Evolutionary conservation across 192 early-diverging fungal species (phyloP).

Genomic region (Podila verticillata): DNA sequence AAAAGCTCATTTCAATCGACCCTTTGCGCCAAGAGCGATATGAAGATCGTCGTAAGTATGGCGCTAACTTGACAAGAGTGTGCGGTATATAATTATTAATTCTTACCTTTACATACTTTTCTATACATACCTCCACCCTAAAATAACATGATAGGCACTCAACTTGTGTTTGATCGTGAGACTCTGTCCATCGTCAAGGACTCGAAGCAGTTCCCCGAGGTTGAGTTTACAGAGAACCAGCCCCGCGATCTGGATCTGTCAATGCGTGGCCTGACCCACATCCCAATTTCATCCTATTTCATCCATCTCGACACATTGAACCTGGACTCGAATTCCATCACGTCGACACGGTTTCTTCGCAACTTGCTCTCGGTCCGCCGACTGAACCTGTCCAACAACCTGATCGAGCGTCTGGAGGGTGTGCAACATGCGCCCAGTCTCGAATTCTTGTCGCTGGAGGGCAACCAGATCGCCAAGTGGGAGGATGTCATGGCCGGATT

Average conservation of each 20-base stretch:
- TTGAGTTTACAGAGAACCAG: conserved; percentile 23
- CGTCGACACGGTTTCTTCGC: conserved; percentile 38
- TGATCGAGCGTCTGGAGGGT: conserved; percentile 46
- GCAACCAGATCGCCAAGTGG: conserved; percentile 45
- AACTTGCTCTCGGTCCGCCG: conserved; percentile 37
- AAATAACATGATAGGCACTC: conserved; percentile 21
- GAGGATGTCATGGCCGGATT: conserved; percentile 49
- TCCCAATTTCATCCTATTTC: conserved; percentile 38
- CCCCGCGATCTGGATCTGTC: conserved; percentile 27
- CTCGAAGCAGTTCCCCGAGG: conserved; percentile 25
- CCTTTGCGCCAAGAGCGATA: conserved; percentile 63
- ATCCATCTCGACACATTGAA: conserved; percentile 39
- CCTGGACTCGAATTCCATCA: conserved; percentile 43
- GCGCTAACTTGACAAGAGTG: too few species aligned
- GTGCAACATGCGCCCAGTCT: conserved; percentile 39
- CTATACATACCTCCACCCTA: neutral
- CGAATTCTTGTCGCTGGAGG: conserved; percentile 30
- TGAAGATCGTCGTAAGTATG: conserved; percentile 61
- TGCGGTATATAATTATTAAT: too few species aligned
- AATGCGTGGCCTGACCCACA: conserved; percentile 48
- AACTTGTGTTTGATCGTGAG: conserved; percentile 49
- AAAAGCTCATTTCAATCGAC: conserved; percentile 66
- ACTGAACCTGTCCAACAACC: conserved; percentile 40
- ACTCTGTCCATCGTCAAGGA: conserved; percentile 33
- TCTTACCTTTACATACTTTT: neutral